Evolutionary conservation across 164 flowering plant genomes (phyloP).

Genomic region (Magnolia sinica): DNA sequence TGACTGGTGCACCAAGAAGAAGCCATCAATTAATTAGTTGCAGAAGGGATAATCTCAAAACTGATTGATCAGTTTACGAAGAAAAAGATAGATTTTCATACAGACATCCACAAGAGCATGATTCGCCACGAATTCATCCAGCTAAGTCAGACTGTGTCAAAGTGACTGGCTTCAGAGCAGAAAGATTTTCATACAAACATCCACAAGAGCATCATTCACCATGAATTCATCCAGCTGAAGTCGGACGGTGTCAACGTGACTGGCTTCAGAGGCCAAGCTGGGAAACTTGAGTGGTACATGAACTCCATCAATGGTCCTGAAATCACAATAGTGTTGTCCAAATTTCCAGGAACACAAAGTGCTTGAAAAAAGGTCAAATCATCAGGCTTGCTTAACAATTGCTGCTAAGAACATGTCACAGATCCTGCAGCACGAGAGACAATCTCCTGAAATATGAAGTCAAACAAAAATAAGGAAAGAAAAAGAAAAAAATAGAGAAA

Average conservation of each 20-base stretch:
- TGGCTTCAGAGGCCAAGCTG: slow-evolving; percentile 8
- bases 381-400: background rate
- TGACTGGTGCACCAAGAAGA: background rate
- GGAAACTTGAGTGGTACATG: slow-evolving; percentile 1
- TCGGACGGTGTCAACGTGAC: background rate
- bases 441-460: slow-evolving; percentile 7
- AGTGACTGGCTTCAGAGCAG: no score
- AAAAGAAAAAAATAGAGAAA: background rate
- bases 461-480: background rate
- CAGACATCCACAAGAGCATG: background rate
- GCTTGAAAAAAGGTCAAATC: background rate
- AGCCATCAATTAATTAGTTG: background rate
- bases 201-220: no score
- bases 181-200: no score
- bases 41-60: background rate
- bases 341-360: slow-evolving; percentile 4
- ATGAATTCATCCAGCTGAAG: background rate
- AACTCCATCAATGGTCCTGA: background rate
- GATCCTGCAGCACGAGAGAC: slow-evolving; percentile 17
- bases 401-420: slow-evolving; percentile 6
- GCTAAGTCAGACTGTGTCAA: no score
- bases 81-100: background rate
- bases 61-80: background rate
- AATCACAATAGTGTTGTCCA: background rate
- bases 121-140: no score